Evolutionary conservation across 495 filamentous ascomycete genomes (phyloP), one percentile per base, ranked within the genome.

Genomic region (Glonium stellatum): DNA sequence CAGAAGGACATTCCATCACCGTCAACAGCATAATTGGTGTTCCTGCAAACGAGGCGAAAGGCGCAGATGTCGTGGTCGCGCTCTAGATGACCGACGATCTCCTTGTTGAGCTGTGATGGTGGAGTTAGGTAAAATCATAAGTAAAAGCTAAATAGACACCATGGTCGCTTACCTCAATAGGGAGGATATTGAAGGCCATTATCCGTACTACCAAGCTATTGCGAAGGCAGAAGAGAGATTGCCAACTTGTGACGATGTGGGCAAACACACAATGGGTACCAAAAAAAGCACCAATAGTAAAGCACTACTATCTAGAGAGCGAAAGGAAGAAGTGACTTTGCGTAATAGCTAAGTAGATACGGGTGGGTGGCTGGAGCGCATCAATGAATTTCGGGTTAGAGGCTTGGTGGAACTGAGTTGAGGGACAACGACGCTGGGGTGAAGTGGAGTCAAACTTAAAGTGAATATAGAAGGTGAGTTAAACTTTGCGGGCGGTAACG

Each of bases 1-100:
- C 70, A 74, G 60, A 71, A 71, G 5, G 63, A 67, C 12, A 31
- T n/a, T 18, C 44, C 22, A 52, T 71, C 67, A 12, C 58, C 67
- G 15, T 71, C 65, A 51, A 71, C 47, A 15, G 72, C 72, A 62
- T 71, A 39, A 57, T 59, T 21, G 1, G 70, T 69, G 46, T 46
- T 48, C 23, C 57, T 62, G 50, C 70, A 71, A 39, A 69, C 51
- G 10, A 27, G 34, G 18, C 58, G 55, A 64, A 67, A 74, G 36
- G 12, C 52, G 55, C 59, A 62, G 41, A 74, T 60, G 57, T 72
- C 72, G 23, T 37, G 46, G 60, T 72, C 69, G 46, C 10, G 41
- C 5, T 71, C 70, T 48, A 74, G 56, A 54, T 65, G 62, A 51
- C 53, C 11, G 35, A 67, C 70, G 23, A 74, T 72, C n/a, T 55